Evolutionary conservation across 73 alveolate species (phyloP), one percentile per base, ranked within the genome.

Genomic region (Paramecium sonneborni): DNA sequence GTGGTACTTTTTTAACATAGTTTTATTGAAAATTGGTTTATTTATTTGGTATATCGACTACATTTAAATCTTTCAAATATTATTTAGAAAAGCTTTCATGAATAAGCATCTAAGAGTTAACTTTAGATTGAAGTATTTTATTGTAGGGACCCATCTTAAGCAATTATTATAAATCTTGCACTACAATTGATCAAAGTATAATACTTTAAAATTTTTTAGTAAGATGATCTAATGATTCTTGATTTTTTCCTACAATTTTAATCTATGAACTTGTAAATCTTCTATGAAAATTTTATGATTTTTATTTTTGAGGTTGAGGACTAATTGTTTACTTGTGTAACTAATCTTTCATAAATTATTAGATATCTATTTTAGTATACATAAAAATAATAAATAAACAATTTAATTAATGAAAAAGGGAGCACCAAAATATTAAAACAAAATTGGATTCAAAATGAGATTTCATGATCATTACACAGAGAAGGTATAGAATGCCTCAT

Each of bases 401-500:
- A 72, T 79, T 79, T 79, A 79, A 79, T 43, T 43, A 43, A 79
- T 79, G 90, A 79, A 79, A 34, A 79, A 79, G 43, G 74, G 74
- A 74, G 87, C 87, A 43, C 72, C 44, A 43, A 79, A 79, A 79
- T 44, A 79, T 79, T 79, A 79, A 44, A 79, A 79, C 55, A 79
- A 79, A 44, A 44, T 44, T 20, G 90, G 39, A 79, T 79, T 79
- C 52, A 79, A 79, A 79, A 39, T 79, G 41, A 39, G 48, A 39
- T 79, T 24, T 18, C 41, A 79, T 6, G 90, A 79, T n/a, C 69
- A 79, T 14, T 79, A 79, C 43, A 43, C 44, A 21, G 44, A 79
- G 55, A 39, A 43, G 43, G 57, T 46, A 4, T 23, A 79, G 48
- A 39, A 26, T 14, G 90, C 90, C 41, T 34, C 69, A 10, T 14